A percentile compares a stretch with the other conserved stretches of the same genome.
phyloP scores from a whole-genome alignment of 768 basidiomycete genomes.

The Boletellus emodensis region DNA sequence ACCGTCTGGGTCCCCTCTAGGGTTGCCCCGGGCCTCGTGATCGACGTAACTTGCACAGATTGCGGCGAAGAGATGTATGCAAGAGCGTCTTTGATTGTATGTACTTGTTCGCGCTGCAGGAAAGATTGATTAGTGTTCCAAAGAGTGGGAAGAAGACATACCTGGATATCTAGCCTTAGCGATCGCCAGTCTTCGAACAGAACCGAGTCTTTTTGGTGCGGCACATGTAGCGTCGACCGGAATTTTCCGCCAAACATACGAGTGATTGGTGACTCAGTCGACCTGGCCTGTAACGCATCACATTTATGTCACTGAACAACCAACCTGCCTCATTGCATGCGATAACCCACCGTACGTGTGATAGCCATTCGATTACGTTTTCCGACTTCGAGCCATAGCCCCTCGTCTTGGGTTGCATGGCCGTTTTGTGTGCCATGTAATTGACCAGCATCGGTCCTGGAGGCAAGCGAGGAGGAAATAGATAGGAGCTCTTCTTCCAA shows the following conservation, averaged over 20 bases:
- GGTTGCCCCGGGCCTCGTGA: constrained; percentile 51
- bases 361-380: constrained; percentile 77
- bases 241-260: constrained; percentile 93
- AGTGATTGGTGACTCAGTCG: constrained; percentile 82
- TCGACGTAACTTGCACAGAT: constrained; percentile 64
- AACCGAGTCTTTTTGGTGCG: constrained; percentile 80
- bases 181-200: constrained; percentile 91
- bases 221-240: constrained; percentile 76
- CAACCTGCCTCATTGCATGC: neutral
- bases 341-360: constrained; percentile 66
- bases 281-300: constrained; percentile 53
- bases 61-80: constrained; percentile 75
- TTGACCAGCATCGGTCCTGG: constrained; percentile 32
- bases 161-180: constrained; percentile 86
- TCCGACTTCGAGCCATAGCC: constrained; percentile 93
- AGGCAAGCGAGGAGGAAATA: constrained; percentile 51
- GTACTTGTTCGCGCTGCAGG: constrained; percentile 62
- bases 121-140: neutral
- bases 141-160: constrained; percentile 21
- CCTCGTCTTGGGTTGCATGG: constrained; percentile 41
- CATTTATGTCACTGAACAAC: neutral
- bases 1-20: constrained; percentile 72
- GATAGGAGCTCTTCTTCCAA: constrained; percentile 86
- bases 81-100: constrained; percentile 81
- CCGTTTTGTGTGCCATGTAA: constrained; percentile 10